phyloP scores from a whole-genome alignment of 345 rosid genomes.

The Draba incana region DNA sequence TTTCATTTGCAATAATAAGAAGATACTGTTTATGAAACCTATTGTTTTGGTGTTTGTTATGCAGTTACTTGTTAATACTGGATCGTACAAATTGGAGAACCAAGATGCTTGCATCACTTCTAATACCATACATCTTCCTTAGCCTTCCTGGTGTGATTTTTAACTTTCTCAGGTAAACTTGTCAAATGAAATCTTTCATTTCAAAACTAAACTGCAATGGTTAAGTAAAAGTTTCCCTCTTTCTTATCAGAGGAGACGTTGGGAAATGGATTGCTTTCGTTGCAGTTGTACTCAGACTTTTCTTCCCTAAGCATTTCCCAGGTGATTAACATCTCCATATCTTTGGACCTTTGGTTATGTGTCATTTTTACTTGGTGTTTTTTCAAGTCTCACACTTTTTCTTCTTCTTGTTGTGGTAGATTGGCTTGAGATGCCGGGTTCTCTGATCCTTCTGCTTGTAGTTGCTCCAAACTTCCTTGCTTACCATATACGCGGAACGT shows the following conservation, averaged over 20 bases:
- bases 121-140: constrained; percentile 91
- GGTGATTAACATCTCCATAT: constrained; percentile 46
- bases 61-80: constrained; percentile 81
- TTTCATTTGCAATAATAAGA: background rate
- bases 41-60: background rate
- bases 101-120: constrained; percentile 83
- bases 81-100: constrained; percentile 96
- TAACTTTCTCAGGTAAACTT: constrained; percentile 64
- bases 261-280: constrained; percentile 91
- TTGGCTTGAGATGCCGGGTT: constrained; percentile 81
- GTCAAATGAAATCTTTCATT: background rate
- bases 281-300: constrained; percentile 81
- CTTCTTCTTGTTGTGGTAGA: constrained; percentile 38
- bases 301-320: constrained; percentile 89
- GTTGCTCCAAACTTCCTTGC: constrained; percentile 67
- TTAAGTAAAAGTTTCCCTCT: background rate
- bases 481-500: constrained; percentile 53
- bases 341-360: background rate
- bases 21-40: too few relatives aligned
- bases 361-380: background rate
- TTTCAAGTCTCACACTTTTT: constrained; percentile 10
- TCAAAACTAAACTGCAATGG: too few relatives aligned
- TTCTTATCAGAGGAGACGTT: constrained; percentile 64
- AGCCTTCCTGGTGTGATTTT: constrained; percentile 71
- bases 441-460: constrained; percentile 69